Base-by-base conservation (phyloP, 495 filamentous ascomycete species). In the Pyrenopolyporus hunteri region DNA sequence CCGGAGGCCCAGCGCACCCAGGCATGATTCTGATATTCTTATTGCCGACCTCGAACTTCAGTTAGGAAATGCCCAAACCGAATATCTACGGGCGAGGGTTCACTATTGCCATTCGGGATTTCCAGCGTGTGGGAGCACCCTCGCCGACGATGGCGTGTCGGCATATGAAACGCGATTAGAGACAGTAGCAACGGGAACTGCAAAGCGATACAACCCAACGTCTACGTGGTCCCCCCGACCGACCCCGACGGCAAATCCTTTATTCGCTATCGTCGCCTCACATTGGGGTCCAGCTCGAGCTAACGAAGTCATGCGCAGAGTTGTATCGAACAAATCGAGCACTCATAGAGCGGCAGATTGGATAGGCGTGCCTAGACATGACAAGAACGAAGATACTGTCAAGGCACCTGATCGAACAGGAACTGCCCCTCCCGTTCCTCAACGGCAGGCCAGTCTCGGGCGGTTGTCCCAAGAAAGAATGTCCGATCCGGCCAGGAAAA, bases 81-180 rank as follows among this genome's bases (percentile, higher is more conserved):
- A 76, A 19, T 83, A 79, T 49, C 37, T 82, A n/a, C 73, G 71
- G n/a, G 70, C 82, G 14, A 67, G 73, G 13, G 31, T 84, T 3
- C 70, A 60, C 4, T 84, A 83, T 42, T 70, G 71, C 1, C 80
- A 83, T 59, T 81, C 82, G 0, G 80, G 68, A 1, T 83, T 84
- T 43, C 72, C 74, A 9, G 28, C 52, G 63, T 47, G 20, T 52
- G 3, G 31, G 26, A 31, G 62, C 4, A 13, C 7, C 17, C 23
- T 39, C 36, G n/a, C 31, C 11, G 45, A 43, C 17, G 61, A 69
- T 14, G 64, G 39, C 13, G 23, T 17, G 26, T 73, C 45, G 19
- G 35, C 51, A 1, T 54, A 72, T 8, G 59, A 70, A 9, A 83
- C 77, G 13, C 72, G 53, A 3, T 49, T 83, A 16, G 71, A 77